phyloP scores from a whole-genome alignment of 2,329 filamentous ascomycete species.

The Emergomyces africanus region DNA sequence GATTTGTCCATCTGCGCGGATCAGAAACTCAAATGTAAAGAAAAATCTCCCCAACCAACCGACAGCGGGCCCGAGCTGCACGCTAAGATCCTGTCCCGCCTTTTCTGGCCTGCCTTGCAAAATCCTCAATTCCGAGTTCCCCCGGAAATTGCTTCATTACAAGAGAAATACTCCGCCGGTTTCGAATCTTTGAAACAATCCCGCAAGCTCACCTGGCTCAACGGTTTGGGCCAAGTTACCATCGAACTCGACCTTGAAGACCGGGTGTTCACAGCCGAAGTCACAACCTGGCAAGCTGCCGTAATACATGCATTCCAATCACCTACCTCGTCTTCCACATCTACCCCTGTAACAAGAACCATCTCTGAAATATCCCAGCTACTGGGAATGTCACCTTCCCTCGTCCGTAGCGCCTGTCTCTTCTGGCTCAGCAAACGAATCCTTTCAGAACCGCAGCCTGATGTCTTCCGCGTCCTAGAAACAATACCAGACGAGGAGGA shows the following conservation, averaged over 20 bases:
- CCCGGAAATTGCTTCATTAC: slow-evolving; percentile 39
- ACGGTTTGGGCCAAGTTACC: slow-evolving; percentile 64
- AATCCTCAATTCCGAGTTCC: slow-evolving; percentile 37
- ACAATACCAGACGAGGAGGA: slow-evolving; percentile 28
- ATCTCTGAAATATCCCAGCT: slow-evolving; percentile 33
- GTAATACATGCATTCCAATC: slow-evolving; percentile 73
- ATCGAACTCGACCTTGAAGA: slow-evolving; percentile 77
- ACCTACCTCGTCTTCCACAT: slow-evolving; percentile 17
- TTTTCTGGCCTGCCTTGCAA: slow-evolving; percentile 83
- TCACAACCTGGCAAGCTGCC: slow-evolving; percentile 76
- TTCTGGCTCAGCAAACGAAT: slow-evolving; percentile 52
- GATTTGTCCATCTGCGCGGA: slow-evolving; percentile 53
- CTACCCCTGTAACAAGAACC: slow-evolving; percentile 23
- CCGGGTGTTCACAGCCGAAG: slow-evolving; percentile 54
- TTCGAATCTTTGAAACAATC: slow-evolving; percentile 73
- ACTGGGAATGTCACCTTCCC: slow-evolving; percentile 42
- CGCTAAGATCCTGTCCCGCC: slow-evolving; percentile 75
- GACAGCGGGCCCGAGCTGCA: slow-evolving; percentile 43
- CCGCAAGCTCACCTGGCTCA: slow-evolving; percentile 79
- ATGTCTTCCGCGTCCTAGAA: slow-evolving; percentile 47
- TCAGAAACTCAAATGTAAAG: slow-evolving; percentile 26
- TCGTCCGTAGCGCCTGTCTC: slow-evolving; percentile 46
- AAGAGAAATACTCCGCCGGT: slow-evolving; percentile 57
- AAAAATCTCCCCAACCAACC: slow-evolving; percentile 16
- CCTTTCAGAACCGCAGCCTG: slow-evolving; percentile 32